Percentiles rank a stretch among this genome's conserved stretches.
These are phyloP conservation scores for Mycothermus thermophilus DNA, from an alignment of 495 filamentous ascomycete species.

Conservation along the genomic window DNA sequence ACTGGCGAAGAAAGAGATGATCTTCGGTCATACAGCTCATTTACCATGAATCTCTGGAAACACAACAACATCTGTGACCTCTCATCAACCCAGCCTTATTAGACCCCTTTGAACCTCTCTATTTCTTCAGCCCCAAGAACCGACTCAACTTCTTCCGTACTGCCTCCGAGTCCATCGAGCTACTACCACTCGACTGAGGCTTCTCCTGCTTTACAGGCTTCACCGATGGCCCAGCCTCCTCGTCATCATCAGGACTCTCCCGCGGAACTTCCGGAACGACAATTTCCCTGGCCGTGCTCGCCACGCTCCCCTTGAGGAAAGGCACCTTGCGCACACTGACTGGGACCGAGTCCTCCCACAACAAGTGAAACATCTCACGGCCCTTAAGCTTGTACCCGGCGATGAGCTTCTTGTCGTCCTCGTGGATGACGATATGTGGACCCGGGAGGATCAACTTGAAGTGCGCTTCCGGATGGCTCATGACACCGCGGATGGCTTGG, in stretches of 20 bases:
- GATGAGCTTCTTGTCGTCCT: conserved; percentile 44
- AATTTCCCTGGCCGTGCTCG: conserved; percentile 51
- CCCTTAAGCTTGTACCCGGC: conserved; percentile 54
- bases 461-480: conserved; percentile 30
- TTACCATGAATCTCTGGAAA: no score
- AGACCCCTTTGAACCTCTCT: no score
- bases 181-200: conserved; percentile 34
- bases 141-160: conserved; percentile 45
- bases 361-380: conserved; percentile 59
- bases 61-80: no score
- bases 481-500: conserved; percentile 42
- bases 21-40: no score
- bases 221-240: conserved; percentile 17
- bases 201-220: conserved; percentile 32
- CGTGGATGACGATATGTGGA: conserved; percentile 17
- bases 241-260: conserved; percentile 31
- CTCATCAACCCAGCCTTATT: no score
- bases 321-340: conserved; percentile 32
- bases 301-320: conserved; percentile 55
- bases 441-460: conserved; percentile 37
- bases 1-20: no score
- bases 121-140: conserved; percentile 54
- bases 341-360: conserved; percentile 51
- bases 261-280: conserved; percentile 30
- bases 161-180: conserved; percentile 23